Percentiles rank a stretch among this genome's conserved stretches.
These are phyloP conservation scores for Striga asiatica DNA, from an alignment of 257 asterid species.

Conservation along the genomic window DNA sequence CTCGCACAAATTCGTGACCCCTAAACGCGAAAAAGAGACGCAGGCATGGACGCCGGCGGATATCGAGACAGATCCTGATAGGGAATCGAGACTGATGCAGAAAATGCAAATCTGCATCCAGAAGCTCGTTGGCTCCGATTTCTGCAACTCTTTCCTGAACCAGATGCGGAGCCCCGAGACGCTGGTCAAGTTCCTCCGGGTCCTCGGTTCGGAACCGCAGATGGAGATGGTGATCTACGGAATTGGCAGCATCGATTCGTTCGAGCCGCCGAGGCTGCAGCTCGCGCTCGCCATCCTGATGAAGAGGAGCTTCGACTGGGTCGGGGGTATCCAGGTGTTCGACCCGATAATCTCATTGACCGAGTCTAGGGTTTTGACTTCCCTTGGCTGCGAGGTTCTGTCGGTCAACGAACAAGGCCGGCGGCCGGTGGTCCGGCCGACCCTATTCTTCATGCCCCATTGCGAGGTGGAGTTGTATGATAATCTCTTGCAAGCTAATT, in stretches of 20 bases:
- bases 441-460: slow-evolving; percentile 90
- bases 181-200: slow-evolving; percentile 26
- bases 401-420: slow-evolving; percentile 72
- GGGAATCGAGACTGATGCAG: slow-evolving; percentile 48
- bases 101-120: slow-evolving; percentile 41
- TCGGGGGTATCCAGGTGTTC: slow-evolving; percentile 65
- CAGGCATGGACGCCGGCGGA: slow-evolving; percentile 54
- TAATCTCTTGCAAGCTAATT: slow-evolving; percentile 60
- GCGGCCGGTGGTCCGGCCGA: slow-evolving; percentile 45
- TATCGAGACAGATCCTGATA: slow-evolving; percentile 34
- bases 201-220: slow-evolving; percentile 41
- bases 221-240: slow-evolving; percentile 80
- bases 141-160: slow-evolving; percentile 28
- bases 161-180: slow-evolving; percentile 41
- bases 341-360: slow-evolving; percentile 70
- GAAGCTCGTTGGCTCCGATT: slow-evolving; percentile 41
- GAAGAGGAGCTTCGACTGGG: slow-evolving; percentile 63
- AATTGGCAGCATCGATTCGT: slow-evolving; percentile 82
- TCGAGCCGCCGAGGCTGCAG: slow-evolving; percentile 61
- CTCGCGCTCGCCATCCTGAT: slow-evolving; percentile 65
- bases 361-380: slow-evolving; percentile 52
- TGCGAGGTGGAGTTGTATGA: slow-evolving; percentile 68
- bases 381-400: slow-evolving; percentile 69
- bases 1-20: slow-evolving; percentile 15
- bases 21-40: slow-evolving; percentile 25